These are phyloP conservation scores for Diaporthe eres DNA, from an alignment of 2,329 filamentous ascomycete species.

Conservation along the genomic window DNA sequence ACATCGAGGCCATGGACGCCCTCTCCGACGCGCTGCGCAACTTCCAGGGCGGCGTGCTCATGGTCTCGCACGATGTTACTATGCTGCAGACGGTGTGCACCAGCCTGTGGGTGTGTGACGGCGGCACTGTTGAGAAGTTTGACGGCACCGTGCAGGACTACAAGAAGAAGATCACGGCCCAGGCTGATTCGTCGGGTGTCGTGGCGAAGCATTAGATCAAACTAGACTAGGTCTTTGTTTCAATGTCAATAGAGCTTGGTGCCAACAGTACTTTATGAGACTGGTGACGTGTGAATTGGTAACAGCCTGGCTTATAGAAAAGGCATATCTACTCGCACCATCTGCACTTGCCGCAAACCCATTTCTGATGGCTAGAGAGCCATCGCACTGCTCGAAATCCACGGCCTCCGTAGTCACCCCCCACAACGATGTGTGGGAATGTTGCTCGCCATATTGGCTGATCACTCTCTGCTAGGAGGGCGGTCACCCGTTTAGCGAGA, in stretches of 20 bases:
- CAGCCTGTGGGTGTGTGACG: constrained; percentile 96
- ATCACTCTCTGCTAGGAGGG: too few relatives aligned
- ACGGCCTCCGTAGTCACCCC: background rate
- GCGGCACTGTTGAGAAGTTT: constrained; percentile 95
- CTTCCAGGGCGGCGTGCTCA: constrained; percentile 95
- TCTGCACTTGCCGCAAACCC: background rate
- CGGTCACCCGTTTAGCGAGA: too few relatives aligned
- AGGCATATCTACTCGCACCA: background rate
- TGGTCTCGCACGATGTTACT: constrained; percentile 99
- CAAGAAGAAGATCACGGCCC: constrained; percentile 94
- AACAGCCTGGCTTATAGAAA: background rate
- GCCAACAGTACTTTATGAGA: background rate
- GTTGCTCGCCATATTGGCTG: too few relatives aligned
- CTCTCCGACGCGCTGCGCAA: constrained; percentile 84
- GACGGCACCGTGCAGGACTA: constrained; percentile 95
- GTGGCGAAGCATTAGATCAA: constrained; percentile 72
- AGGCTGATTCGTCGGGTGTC: constrained; percentile 90
- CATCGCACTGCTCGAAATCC: background rate
- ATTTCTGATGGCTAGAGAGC: background rate
- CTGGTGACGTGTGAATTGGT: background rate
- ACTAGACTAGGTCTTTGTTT: background rate
- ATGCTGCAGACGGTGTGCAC: constrained; percentile 98
- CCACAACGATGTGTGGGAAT: too few relatives aligned
- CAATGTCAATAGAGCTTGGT: background rate
- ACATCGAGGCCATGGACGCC: constrained; percentile 99